Evolutionary conservation across 148 eudicot species (phyloP), one percentile per base, ranked within the genome.

Genomic region (Nepenthes gracilis): DNA sequence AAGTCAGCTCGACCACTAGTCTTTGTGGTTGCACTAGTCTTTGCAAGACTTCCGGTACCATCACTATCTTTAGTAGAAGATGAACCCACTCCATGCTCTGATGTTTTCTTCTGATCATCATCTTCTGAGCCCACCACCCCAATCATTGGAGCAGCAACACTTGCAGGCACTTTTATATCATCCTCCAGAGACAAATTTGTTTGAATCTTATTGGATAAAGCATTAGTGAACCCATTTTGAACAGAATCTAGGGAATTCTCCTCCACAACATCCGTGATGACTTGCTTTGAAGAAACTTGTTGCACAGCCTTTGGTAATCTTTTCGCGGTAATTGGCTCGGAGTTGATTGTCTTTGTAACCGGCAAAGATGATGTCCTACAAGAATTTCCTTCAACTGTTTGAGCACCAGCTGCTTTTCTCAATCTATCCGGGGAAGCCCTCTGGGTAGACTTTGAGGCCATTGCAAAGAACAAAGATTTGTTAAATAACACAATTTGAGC

Each of bases 11-110:
- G 6, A 40, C 81, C 87, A 58, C 90, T 86, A 38, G 83, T 74
- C 79, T 90, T 90, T 6, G 83, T 81, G 62, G 81, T 81, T 58
- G 79, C 86, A 60, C 89, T 83, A 15, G 76, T 76, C 69, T 81
- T 83, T 55, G 87, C 78, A 62, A 81, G 70, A 59, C 82, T 79
- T 67, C 83, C 78, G 1, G 75, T 60, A 48, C 83, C 78, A 69
- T 82, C 85, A 56, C 87, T 87, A 59, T 80, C 73, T 73, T 85
- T 87, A 55, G 78, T 75, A 34, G 81, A 83, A 23, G 23, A 23
- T 23, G 23, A 23, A 52, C 78, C 57, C 23, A 36, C 58, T 57
- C 75, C 85, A 57, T 54, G 74, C 35, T 74, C 87, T 7, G 69
- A 73, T 47, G 60, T 37, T 66, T 67, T 82, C 72, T 77, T 86